Conservation (phyloP, 1,139 yeast genomes). For the Saccharomycopsis crataegensis region DNA sequence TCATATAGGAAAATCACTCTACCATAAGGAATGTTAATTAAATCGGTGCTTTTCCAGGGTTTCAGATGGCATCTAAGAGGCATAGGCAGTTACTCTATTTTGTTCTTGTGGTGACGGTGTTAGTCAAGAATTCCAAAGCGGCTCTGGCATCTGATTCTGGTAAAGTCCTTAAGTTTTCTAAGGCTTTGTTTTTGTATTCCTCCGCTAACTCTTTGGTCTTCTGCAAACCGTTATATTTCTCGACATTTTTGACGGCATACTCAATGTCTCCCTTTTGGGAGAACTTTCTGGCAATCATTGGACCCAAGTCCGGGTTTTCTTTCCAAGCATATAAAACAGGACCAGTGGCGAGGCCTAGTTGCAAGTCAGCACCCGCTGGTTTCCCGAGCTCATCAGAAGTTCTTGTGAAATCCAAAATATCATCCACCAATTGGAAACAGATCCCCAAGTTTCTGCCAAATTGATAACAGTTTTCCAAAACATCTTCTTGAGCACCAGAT, state of each 20-base stretch:
- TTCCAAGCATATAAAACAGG: conserved; percentile 96
- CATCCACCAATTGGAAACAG: conserved; percentile 95
- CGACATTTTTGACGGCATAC: conserved; percentile 66
- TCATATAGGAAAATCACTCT: too few relatives aligned
- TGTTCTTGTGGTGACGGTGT: conserved; percentile 73
- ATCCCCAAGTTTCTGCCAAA: conserved; percentile 91
- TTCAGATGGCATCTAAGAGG: too few relatives aligned
- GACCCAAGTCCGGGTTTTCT: conserved; percentile 76
- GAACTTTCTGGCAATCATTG: conserved; percentile 77
- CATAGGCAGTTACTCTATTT: conserved; percentile 33
- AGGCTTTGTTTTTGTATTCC: conserved; percentile 68
- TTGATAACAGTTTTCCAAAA: conserved; percentile 79
- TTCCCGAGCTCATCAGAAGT: conserved; percentile 80
- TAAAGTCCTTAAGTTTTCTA: conserved; percentile 57
- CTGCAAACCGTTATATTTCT: conserved; percentile 63
- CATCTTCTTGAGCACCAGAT: conserved; percentile 69
- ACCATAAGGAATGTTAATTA: too few relatives aligned
- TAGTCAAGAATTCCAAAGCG: conserved; percentile 80
- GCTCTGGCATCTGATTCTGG: conserved; percentile 89
- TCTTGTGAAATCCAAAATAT: conserved; percentile 88
- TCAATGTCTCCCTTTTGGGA: conserved; percentile 77
- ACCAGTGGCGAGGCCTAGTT: conserved; percentile 93
- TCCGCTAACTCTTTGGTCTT: conserved; percentile 74
- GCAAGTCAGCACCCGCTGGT: conserved; percentile 92
- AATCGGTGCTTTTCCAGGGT: too few relatives aligned